Base-by-base conservation (phyloP, 345 rosid species). In the Populus ilicifolia region DNA sequence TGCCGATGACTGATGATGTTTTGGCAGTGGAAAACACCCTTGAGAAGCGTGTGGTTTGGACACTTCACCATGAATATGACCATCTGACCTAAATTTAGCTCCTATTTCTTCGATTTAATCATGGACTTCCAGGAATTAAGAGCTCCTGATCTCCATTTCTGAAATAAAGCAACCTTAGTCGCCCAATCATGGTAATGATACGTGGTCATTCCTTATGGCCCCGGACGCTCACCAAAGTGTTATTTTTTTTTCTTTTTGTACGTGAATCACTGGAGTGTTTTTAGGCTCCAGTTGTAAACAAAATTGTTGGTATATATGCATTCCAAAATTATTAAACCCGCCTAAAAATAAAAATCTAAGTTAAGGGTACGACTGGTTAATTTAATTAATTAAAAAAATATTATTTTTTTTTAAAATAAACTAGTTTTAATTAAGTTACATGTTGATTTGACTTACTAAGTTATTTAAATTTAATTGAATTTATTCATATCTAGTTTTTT, bases 371-470 rank as follows among this genome's bases (percentile, higher is more conserved):
- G 5, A 33, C 5, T 0, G 5, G 0, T 33, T 33, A 0, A 33
- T 33, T 33, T 4, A 33, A 33, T 36, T 5, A 36, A 36, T 36
- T 4, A 36, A 36, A 36, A 36, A 36, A 36, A 36, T 1, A 36
- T 36, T 36, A 0, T 36, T 36, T 36, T 6, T 36, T 36, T 41
- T 2, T 41, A 0, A 10, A 41, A 41, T 1, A 2, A 41, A 2
- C 0, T 0, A 0, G 4, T 0, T 10, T 12, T 41, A 9, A 2
- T 3, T 9, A 41, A 3, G 13, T 41, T 9, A 2, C 13, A 1
- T 2, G 44, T 41, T 10, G 44, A 41, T 41, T 41, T 10, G 44
- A 41, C 10, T 41, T 13, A 0, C 0, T 3, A 0, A 9, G 8
- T 10, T 1, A 41, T 41, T 9, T 10, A 41, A 41, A 12, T 10